These are phyloP conservation scores for Botrytis hyacinthi DNA, from an alignment of 2,329 filamentous ascomycete genomes.

Conservation along the genomic window DNA sequence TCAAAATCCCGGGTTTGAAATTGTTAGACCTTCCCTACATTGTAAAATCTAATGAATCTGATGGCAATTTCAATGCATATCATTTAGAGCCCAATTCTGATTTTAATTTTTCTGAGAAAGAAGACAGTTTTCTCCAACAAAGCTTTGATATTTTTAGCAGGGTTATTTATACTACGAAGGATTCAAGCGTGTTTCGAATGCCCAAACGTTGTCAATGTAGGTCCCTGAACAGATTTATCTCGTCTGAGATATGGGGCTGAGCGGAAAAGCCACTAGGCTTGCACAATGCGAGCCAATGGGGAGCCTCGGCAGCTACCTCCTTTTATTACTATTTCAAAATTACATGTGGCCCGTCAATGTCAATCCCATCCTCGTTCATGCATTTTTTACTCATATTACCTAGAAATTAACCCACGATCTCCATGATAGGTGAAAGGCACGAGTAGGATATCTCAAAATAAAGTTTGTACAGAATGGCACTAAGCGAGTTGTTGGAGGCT, in stretches of 20 bases:
- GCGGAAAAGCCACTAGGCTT: not conserved
- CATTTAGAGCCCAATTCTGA: not conserved
- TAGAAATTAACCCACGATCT: no score
- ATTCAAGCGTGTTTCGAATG: not conserved
- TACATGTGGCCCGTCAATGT: not conserved
- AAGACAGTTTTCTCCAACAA: not conserved
- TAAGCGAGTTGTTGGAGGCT: not conserved
- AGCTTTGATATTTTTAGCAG: not conserved
- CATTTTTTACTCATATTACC: not conserved
- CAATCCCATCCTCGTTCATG: not conserved
- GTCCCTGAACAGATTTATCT: not conserved
- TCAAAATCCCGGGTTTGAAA: not conserved
- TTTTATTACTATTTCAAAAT: not conserved
- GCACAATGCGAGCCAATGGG: not conserved
- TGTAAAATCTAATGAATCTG: not conserved
- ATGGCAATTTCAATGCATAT: not conserved
- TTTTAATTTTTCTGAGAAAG: no score
- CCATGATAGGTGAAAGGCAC: not conserved
- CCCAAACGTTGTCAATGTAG: not conserved
- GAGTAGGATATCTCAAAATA: not conserved
- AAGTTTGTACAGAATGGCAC: not conserved
- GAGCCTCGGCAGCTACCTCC: not conserved
- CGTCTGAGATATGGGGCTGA: not conserved
- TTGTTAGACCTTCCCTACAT: not conserved
- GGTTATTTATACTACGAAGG: not conserved